Evolutionary conservation across 257 asterid genomes (phyloP), one percentile per base, ranked within the genome.

Genomic region (Solanum medicagineum): DNA sequence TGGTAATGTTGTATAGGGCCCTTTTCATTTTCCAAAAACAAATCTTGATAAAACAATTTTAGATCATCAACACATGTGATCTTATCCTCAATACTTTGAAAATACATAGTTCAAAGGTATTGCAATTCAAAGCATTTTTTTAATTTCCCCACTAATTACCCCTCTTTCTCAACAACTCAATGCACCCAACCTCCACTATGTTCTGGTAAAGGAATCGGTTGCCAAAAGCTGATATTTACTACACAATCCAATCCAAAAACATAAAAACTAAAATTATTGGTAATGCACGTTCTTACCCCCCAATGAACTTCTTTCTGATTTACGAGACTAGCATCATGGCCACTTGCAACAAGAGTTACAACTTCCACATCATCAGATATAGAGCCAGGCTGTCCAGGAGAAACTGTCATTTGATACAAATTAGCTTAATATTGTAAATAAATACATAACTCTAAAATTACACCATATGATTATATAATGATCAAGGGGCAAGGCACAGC

Each of bases 291-390:
- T 32, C 99, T 90, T 85, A 95, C 99, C 93, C 98, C 98, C 99
- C 99, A 97, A 83, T 90, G 98, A 73, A 97, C 90, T 89, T 97
- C 99, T 87, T 92, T 97, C 93, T 91, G 98, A 91, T 97, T 97
- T 88, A 93, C 89, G 88, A 93, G 85, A 90, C 93, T 92, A 84
- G 97, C 95, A 84, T 95, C 98, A 87, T 92, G 97, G 86, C 93
- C 98, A 87, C 93, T 89, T 74, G 98, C 98, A 81, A 90, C 87
- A 81, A 95, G 93, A n/a, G 98, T 88, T 69, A 97, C 95, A 88
- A 88, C 92, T 85, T 97, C 97, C 8, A 96, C 89, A 87, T 97
- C 98, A 89, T 94, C 99, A 84, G 98, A 94, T 87, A 95, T 91
- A 81, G 97, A 97, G 80, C 87, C 90, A 84, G 98, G 98, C 88